Evolutionary conservation across 2,329 filamentous ascomycete genomes (phyloP), one percentile per base, ranked within the genome.

Genomic region (Alternaria sp.): DNA sequence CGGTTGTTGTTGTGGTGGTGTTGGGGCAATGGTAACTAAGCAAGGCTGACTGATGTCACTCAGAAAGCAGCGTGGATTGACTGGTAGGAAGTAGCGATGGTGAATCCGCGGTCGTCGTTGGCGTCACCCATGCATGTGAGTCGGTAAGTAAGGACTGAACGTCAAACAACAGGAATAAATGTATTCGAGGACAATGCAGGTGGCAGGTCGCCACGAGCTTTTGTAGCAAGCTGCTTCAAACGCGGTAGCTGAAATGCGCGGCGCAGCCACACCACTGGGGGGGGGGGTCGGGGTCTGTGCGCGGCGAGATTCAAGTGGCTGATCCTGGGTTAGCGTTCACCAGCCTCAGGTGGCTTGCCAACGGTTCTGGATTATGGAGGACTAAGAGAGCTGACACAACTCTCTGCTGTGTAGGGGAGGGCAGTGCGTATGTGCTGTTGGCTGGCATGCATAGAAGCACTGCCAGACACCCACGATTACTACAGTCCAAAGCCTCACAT

Each of bases 311-410:
- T 29, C 29, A 51, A 61, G 46, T 63, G 61, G 60, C 44, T 54
- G 44, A 56, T 46, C 48, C 44, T 46, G 49, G 50, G 36, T 49
- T 61, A 58, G 56, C 42, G 42, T 51, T 62, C 60, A 68, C 60
- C 59, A 67, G 66, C 66, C 66, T 68, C 64, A 67, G 50, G 57
- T 56, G 58, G 64, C 62, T 67, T 67, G 62, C 60, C 60, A 60
- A 63, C 51, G 17, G 23, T n/a, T 33, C 21, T 50, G 56, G 44
- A 8, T 26, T 45, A 17, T 44, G 51, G n/a, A 37, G 36, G 50
- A 24, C 37, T 17, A 21, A 28, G 24, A 52, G 31, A 56, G 63
- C 65, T 66, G 61, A 64, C 63, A 58, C 58, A 37, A 24, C 60
- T 61, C 60, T 61, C 45, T 55, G 44, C 64, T 60, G 45, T 50